Conservation (phyloP, 164 flowering plant genomes). For the Litsea cubeba region DNA sequence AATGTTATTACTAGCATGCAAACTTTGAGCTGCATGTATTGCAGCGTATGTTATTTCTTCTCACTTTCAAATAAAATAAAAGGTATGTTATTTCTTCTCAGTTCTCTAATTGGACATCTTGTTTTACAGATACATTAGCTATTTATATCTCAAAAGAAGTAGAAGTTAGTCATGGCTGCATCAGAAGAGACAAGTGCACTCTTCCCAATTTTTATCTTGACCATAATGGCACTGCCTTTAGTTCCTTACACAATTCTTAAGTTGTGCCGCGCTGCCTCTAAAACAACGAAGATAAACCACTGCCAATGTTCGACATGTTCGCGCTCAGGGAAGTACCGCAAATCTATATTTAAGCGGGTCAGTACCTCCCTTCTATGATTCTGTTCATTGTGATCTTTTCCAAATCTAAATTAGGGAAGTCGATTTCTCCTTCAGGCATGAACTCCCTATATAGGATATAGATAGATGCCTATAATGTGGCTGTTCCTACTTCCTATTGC, state of each 20-base stretch:
- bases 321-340: constrained; percentile 78
- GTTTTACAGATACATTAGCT: constrained; percentile 10
- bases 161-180: constrained; percentile 52
- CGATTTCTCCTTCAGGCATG: not conserved
- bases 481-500: too few relatives aligned
- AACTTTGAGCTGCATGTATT: too few relatives aligned
- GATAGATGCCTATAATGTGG: too few relatives aligned
- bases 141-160: not conserved
- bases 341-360: constrained; percentile 71
- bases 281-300: constrained; percentile 58
- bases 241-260: constrained; percentile 85
- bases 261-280: constrained; percentile 65
- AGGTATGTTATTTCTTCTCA: too few relatives aligned
- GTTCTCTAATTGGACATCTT: not conserved
- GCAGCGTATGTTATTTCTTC: too few relatives aligned
- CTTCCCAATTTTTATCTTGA: constrained; percentile 87
- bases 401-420: not conserved
- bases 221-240: constrained; percentile 89
- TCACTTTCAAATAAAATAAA: too few relatives aligned
- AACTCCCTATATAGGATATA: not conserved
- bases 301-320: constrained; percentile 75
- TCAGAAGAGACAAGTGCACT: constrained; percentile 79
- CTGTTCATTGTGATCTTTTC: not conserved
- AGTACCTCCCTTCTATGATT: constrained; percentile 6
- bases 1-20: too few relatives aligned